These are phyloP conservation scores for Blastomyces emzantsi DNA, from an alignment of 2,329 filamentous ascomycete genomes.

Conservation along the genomic window DNA sequence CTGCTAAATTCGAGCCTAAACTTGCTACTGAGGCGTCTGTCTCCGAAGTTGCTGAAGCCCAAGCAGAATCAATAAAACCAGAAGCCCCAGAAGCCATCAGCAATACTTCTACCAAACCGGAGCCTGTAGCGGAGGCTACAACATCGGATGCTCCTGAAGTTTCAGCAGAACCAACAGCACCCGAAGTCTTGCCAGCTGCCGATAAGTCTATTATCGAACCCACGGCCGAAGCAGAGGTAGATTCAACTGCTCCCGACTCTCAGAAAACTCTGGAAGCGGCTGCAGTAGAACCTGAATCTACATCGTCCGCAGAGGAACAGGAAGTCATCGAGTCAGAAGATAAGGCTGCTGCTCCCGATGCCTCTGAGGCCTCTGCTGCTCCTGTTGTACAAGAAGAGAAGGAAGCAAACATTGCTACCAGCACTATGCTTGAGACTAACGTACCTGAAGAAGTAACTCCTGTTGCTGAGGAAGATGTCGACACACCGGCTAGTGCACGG, in stretches of 20 bases:
- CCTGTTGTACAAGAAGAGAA: not conserved
- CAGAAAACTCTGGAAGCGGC: not conserved
- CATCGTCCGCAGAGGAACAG: not conserved
- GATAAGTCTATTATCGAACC: not conserved
- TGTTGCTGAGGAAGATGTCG: not conserved
- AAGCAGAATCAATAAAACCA: not conserved
- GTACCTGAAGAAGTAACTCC: not conserved
- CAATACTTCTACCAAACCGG: not conserved
- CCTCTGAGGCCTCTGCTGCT: not conserved
- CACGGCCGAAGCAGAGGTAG: not conserved
- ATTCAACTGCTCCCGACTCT: not conserved
- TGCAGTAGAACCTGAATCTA: not conserved
- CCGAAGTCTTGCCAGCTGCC: not conserved
- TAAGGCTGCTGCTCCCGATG: slow-evolving; percentile 5
- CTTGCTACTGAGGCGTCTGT: not conserved
- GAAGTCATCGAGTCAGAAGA: not conserved
- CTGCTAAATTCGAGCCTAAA: not conserved
- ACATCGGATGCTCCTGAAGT: not conserved
- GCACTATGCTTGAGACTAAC: not conserved
- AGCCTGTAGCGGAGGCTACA: not conserved
- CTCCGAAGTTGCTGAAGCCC: not conserved
- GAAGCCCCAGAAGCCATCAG: not conserved
- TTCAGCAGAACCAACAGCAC: not conserved
- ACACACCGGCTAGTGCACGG: not conserved
- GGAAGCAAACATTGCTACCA: not conserved